Conservation (phyloP, 441 rosid genomes). For the Arabidopsis hybrid region DNA sequence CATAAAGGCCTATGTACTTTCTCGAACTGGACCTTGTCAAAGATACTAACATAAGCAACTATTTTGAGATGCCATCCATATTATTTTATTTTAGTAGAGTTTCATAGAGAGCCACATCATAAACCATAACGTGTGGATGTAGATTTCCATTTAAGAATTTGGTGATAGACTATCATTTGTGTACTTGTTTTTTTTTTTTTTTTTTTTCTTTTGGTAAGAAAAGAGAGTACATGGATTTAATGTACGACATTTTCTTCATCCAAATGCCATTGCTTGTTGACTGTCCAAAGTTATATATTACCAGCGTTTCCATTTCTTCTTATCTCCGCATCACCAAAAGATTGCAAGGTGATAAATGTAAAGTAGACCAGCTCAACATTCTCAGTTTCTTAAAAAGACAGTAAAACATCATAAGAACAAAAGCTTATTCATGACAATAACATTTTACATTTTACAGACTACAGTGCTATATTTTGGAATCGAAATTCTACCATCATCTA, state of each 20-base stretch:
- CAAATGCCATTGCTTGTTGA: neutral
- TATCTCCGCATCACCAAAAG: neutral
- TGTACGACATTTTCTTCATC: neutral
- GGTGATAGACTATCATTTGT: neutral
- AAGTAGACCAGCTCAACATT: neutral
- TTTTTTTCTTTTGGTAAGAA: no score
- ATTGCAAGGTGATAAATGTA: no score
- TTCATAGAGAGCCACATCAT: neutral
- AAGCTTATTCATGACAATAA: neutral
- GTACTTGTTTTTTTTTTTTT: neutral
- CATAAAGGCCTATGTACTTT: neutral
- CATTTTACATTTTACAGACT: neutral
- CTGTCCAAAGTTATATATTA: neutral
- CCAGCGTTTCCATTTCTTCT: neutral
- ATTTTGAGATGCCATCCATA: neutral
- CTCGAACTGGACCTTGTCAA: neutral
- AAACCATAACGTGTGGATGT: neutral
- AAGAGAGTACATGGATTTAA: no score
- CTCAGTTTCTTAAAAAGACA: neutral
- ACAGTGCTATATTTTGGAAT: neutral
- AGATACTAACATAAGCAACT: slow-evolving; percentile 2
- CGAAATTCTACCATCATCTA: neutral
- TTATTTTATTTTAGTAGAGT: neutral
- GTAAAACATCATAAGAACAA: neutral
- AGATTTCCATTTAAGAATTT: neutral